These are phyloP conservation scores for Leccinum longicurvipes DNA, from an alignment of 768 basidiomycete species.

Conservation along the genomic window DNA sequence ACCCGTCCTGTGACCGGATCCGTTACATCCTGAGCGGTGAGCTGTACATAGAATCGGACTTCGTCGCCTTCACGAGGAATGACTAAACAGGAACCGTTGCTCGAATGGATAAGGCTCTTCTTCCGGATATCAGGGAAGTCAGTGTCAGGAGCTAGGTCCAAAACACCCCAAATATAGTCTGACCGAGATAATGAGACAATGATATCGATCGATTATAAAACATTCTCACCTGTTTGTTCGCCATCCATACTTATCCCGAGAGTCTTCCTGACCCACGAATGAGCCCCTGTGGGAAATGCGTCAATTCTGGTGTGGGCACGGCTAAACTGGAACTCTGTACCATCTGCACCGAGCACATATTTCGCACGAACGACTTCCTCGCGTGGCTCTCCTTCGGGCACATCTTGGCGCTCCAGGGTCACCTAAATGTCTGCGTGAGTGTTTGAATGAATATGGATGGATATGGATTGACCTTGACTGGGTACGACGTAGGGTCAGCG, in stretches of 20 bases:
- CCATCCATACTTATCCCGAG: constrained; percentile 72
- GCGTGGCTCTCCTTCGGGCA: constrained; percentile 31
- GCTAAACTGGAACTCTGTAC: constrained; percentile 30
- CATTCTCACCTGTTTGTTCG: constrained; percentile 50
- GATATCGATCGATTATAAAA: background rate
- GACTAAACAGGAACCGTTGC: constrained; percentile 46
- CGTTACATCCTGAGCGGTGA: constrained; percentile 38
- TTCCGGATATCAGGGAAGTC: constrained; percentile 56
- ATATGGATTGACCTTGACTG: background rate
- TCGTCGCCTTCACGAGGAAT: constrained; percentile 49
- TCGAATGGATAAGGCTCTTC: constrained; percentile 47
- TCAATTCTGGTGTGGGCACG: background rate
- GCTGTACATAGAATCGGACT: constrained; percentile 51
- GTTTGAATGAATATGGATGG: constrained; percentile 20
- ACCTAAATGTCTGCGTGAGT: constrained; percentile 16
- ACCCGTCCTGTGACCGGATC: constrained; percentile 39
- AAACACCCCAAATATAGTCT: constrained; percentile 44
- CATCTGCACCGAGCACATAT: constrained; percentile 76
- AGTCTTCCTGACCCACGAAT: constrained; percentile 77
- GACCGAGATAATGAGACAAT: background rate
- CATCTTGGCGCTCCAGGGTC: constrained; percentile 18
- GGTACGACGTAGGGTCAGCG: constrained; percentile 9
- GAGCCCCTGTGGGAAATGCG: constrained; percentile 52
- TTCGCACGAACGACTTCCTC: constrained; percentile 65
- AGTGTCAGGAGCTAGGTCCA: constrained; percentile 46